phyloP scores from a whole-genome alignment of 1,284 basidiomycete species.

The Pulveroboletus sp. region DNA sequence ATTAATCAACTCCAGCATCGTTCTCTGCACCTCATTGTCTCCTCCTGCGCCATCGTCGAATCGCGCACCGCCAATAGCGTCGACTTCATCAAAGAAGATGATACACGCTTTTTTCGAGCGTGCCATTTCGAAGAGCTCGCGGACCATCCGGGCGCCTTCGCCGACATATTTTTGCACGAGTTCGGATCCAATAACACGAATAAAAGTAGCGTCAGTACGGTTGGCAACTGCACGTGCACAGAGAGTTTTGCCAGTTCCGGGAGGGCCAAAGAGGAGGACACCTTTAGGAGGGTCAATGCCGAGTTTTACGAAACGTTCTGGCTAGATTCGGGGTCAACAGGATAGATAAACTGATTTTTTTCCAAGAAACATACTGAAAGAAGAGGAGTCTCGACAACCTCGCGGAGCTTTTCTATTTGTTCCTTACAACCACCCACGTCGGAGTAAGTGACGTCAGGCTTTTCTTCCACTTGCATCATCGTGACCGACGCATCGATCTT shows the following conservation, averaged over 20 bases:
- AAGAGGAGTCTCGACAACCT: slow-evolving; percentile 98
- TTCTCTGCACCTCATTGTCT: slow-evolving; percentile 98
- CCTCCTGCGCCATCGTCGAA: slow-evolving; percentile 99
- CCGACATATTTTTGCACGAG: slow-evolving; percentile 99
- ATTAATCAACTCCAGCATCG: slow-evolving; percentile 99
- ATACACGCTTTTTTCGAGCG: slow-evolving; percentile 99
- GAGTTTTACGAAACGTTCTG: slow-evolving; percentile 96
- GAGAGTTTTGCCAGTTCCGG: slow-evolving; percentile 98
- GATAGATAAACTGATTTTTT: background rate
- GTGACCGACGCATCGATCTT: slow-evolving; percentile 99
- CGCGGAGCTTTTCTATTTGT: slow-evolving; percentile 98
- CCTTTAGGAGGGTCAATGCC: slow-evolving; percentile 99
- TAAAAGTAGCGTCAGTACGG: slow-evolving; percentile 98
- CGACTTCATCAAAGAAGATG: slow-evolving; percentile 99
- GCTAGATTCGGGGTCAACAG: slow-evolving; percentile 52
- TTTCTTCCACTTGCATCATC: slow-evolving; percentile 99
- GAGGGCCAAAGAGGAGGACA: slow-evolving; percentile 94
- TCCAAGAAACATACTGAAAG: slow-evolving; percentile 68
- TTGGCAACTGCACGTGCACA: slow-evolving; percentile 99
- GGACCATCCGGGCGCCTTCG: slow-evolving; percentile 98
- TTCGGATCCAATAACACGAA: slow-evolving; percentile 98
- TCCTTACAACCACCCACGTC: slow-evolving; percentile 99
- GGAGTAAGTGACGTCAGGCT: slow-evolving; percentile 97
- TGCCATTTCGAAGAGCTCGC: slow-evolving; percentile 99
- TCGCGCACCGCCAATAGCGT: slow-evolving; percentile 97